A percentile compares a stretch with the other conserved stretches of the same genome.
phyloP scores from a whole-genome alignment of 2,329 filamentous ascomycete genomes.

The Dothidotthia symphoricarpi region DNA sequence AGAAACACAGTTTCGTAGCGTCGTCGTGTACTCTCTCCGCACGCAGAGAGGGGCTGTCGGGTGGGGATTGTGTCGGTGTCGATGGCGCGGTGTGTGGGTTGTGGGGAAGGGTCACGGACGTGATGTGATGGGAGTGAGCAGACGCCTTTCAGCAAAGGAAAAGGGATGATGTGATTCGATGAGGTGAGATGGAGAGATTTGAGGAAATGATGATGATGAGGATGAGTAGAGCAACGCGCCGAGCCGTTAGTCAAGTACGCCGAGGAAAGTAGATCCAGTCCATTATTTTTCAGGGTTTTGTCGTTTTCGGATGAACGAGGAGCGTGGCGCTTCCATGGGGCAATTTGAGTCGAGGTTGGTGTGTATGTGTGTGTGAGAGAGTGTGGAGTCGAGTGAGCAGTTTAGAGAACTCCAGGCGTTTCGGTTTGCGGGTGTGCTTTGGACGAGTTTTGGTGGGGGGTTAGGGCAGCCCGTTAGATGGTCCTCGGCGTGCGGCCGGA shows the following conservation, averaged over 20 bases:
- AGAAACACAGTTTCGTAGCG: slow-evolving; percentile 34
- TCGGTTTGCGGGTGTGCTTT: slow-evolving; percentile 18
- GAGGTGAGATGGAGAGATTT: too few species aligned
- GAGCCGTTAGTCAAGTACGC: slow-evolving; percentile 22
- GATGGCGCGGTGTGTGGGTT: too few species aligned
- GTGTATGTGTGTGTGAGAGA: too few species aligned
- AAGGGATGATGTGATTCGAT: slow-evolving; percentile 13
- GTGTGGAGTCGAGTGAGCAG: slow-evolving; percentile 2
- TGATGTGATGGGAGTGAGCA: slow-evolving; percentile 18
- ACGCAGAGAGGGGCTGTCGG: slow-evolving; percentile 20
- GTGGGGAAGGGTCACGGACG: slow-evolving; percentile 14
- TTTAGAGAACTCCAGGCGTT: slow-evolving; percentile 14
- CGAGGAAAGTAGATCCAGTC: slow-evolving; percentile 32
- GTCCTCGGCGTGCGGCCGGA: slow-evolving; percentile 28
- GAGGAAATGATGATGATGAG: too few species aligned
- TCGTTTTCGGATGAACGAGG: slow-evolving; percentile 23
- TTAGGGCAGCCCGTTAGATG: slow-evolving; percentile 21
- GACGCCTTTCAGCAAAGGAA: slow-evolving; percentile 5
- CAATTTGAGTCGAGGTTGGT: slow-evolving; percentile 24
- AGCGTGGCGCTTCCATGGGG: slow-evolving; percentile 22
- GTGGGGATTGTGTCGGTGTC: slow-evolving; percentile 12
- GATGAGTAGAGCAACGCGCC: slow-evolving; percentile 23
- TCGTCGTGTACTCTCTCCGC: slow-evolving; percentile 36
- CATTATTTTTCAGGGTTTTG: slow-evolving; percentile 34
- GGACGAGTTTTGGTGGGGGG: slow-evolving; percentile 8